Evolutionary conservation across 352 stramenopile species (phyloP), one percentile per base, ranked within the genome.

Genomic region (Blastocystis sp.): DNA sequence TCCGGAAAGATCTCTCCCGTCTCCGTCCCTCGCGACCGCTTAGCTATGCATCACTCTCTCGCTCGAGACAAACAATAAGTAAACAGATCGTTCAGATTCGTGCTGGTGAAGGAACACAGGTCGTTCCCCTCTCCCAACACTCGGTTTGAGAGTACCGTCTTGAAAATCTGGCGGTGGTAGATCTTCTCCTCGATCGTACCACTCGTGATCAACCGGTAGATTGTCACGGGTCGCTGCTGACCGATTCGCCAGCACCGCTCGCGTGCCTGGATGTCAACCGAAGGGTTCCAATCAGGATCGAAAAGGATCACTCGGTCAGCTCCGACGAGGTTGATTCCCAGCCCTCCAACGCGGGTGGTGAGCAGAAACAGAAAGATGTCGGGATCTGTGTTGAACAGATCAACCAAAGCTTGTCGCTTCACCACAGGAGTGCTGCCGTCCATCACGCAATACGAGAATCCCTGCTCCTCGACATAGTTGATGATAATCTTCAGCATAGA

Each of bases 171-270:
- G 0, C 97, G 92, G 87, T 99, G 96, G 91, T 99, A 99, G 63
- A 99, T 99, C 89, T 98, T 98, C 90, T 99, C 97, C 92, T 99
- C 97, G 79, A 99, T 98, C 29, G 97, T 99, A 3, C 97, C 97
- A 47, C 93, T 95, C 50, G 94, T 98, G 76, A 99, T 97, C 0
- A 99, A 91, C 0, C 95, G 90, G 90, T 96, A 97, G 6, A 97
- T 92, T 5, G 92, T 95, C n/a, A 97, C 94, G 66, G 93, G 90
- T 45, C 91, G 90, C 39, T 91, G 92, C 90, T 98, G 95, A 34
- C 95, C 95, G 54, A 99, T 95, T 11, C 97, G 92, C 95, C 95
- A 99, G 45, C 96, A 95, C n/a, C 97, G 94, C 89, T 99, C 97
- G 20, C 96, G 92, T n/a, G 97, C 96, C 92, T 98, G 95, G 15